Conservation (phyloP, 1,284 basidiomycete genomes). For the Porogramme epimiltina region DNA sequence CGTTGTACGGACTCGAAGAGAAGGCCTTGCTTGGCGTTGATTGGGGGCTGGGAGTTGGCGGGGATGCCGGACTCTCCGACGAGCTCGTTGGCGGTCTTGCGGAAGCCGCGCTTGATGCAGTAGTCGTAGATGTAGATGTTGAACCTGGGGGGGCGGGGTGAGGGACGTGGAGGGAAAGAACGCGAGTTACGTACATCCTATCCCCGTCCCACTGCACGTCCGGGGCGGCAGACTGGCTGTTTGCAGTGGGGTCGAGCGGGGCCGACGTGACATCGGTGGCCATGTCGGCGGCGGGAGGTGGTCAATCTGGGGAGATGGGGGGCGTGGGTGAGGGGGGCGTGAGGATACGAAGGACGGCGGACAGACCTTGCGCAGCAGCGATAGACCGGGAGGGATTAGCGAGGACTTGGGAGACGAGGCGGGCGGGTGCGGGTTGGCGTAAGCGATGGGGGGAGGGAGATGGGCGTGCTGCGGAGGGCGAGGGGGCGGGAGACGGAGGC, state of each 20-base stretch:
- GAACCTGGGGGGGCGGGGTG: slow-evolving; percentile 52
- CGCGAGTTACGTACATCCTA: slow-evolving; percentile 43
- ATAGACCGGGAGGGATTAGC: slow-evolving; percentile 7
- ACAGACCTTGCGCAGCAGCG: slow-evolving; percentile 20
- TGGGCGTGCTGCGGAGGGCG: neutral
- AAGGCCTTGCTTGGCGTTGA: slow-evolving; percentile 79
- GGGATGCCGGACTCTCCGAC: slow-evolving; percentile 63
- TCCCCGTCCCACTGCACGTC: slow-evolving; percentile 52
- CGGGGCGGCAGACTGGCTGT: neutral
- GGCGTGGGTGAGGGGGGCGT: neutral
- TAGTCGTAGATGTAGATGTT: slow-evolving; percentile 87
- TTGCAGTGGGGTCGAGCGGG: slow-evolving; percentile 2
- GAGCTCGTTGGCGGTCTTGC: slow-evolving; percentile 67
- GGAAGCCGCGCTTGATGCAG: slow-evolving; percentile 74
- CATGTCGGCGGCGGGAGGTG: slow-evolving; percentile 16
- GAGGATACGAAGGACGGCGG: neutral
- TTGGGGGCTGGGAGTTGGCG: slow-evolving; percentile 63
- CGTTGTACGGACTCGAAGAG: slow-evolving; percentile 69
- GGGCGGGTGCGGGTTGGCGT: slow-evolving; percentile 4
- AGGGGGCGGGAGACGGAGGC: neutral
- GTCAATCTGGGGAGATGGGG: slow-evolving; percentile 10
- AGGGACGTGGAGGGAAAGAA: slow-evolving; percentile 13
- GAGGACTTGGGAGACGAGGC: neutral
- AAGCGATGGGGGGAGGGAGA: slow-evolving; percentile 3
- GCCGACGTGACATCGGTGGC: slow-evolving; percentile 19